Percentiles rank a stretch among this genome's conserved stretches.
These are phyloP conservation scores for Arthrobotrys sphaeroides DNA, from an alignment of 2,329 filamentous ascomycete species.

Conservation along the genomic window DNA sequence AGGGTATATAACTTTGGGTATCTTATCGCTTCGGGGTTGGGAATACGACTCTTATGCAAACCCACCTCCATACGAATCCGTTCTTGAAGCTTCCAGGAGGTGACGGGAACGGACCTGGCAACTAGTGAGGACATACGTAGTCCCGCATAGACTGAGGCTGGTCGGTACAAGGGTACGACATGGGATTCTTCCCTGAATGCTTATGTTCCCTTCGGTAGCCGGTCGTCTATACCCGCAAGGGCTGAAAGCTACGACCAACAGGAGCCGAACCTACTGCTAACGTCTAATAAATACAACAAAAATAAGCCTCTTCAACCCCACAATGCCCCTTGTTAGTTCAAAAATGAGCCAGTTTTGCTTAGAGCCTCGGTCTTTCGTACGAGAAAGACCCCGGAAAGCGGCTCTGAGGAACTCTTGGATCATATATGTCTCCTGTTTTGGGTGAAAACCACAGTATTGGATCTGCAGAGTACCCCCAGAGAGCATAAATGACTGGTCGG, in stretches of 20 bases:
- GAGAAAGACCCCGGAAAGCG: background rate
- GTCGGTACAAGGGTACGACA: background rate
- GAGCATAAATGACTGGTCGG: background rate
- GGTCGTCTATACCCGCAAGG: conserved; percentile 35
- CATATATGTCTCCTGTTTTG: background rate
- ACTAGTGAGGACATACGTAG: background rate
- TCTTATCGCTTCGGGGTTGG: too few species aligned
- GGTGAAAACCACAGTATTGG: background rate
- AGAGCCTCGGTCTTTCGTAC: background rate
- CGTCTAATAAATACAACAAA: background rate
- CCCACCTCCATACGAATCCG: background rate
- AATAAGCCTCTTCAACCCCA: background rate
- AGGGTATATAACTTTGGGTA: too few species aligned
- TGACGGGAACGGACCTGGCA: background rate
- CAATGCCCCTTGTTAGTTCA: background rate
- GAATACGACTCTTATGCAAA: background rate
- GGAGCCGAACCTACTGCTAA: background rate
- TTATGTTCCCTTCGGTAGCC: background rate
- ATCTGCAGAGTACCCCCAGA: background rate
- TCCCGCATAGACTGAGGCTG: background rate
- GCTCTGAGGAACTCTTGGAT: background rate
- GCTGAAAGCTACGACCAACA: background rate
- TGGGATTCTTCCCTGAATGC: background rate
- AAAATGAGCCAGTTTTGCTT: background rate
- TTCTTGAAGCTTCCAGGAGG: background rate